Evolutionary conservation across 371 early-diverging fungal genomes (phyloP).

Genomic region (Mortierella sp.): DNA sequence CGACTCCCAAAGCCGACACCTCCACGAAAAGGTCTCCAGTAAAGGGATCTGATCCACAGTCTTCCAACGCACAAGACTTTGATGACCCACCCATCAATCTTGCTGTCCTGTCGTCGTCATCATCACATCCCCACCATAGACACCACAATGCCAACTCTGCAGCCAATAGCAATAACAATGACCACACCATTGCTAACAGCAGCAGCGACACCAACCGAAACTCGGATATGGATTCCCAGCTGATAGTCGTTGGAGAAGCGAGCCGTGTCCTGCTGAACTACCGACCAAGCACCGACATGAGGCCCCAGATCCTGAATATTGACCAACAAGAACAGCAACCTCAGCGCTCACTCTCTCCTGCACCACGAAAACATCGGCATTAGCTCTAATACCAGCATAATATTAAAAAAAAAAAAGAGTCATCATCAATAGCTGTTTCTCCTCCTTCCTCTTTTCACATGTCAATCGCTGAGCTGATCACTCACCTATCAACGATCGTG

Average conservation of each 20-base stretch:
- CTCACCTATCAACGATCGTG: not conserved
- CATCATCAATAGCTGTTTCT: no score
- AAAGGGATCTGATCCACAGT: not conserved
- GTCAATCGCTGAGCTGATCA: no score
- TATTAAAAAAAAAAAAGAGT: no score
- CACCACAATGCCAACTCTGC: not conserved
- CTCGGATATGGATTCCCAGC: conserved; percentile 2
- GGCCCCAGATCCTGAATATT: no score
- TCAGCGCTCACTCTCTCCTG: not conserved
- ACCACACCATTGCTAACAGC: not conserved
- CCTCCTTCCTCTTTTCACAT: no score
- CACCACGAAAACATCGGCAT: no score
- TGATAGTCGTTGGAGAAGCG: conserved; percentile 14
- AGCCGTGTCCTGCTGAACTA: conserved; percentile 19
- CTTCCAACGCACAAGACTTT: conserved; percentile 21
- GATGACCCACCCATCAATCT: conserved; percentile 11
- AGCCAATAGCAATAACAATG: not conserved
- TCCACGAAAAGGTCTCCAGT: no score
- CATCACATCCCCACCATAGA: not conserved
- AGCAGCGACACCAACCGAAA: not conserved
- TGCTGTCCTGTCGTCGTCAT: conserved; percentile 5
- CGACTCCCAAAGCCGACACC: no score
- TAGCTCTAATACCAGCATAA: no score
- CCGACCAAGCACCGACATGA: not conserved
- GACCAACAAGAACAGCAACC: not conserved